Percentiles rank a stretch among this genome's conserved stretches.
These are phyloP conservation scores for Dioscorea zingiberensis DNA, from an alignment of 106 monocot species.

Conservation along the genomic window DNA sequence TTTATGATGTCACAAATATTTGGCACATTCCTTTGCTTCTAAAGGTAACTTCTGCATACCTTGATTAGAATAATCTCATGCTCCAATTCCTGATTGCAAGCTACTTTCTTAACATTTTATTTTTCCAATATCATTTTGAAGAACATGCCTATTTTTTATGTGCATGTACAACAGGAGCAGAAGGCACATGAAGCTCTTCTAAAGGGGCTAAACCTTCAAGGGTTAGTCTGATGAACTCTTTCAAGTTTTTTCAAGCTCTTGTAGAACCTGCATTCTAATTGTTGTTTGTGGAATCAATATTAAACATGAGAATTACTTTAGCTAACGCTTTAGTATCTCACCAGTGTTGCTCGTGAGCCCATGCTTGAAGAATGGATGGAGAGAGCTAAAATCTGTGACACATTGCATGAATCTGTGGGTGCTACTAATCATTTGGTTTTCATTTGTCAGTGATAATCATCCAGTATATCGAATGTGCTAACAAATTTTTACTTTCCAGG, in stretches of 20 bases:
- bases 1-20: slow-evolving; percentile 77
- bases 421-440: neutral
- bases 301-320: neutral
- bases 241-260: neutral
- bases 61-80: no score
- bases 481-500: slow-evolving; percentile 32
- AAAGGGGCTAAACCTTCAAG: slow-evolving; percentile 32
- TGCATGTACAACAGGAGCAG: slow-evolving; percentile 26
- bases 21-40: slow-evolving; percentile 71
- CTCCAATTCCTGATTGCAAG: no score
- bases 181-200: slow-evolving; percentile 49
- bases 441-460: neutral
- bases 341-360: slow-evolving; percentile 29
- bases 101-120: neutral
- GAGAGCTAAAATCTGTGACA: slow-evolving; percentile 49
- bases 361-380: slow-evolving; percentile 50
- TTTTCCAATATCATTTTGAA: neutral
- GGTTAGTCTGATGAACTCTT: slow-evolving; percentile 17
- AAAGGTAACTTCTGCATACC: slow-evolving; percentile 16
- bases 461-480: neutral
- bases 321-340: neutral
- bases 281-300: neutral
- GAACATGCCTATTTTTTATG: no score
- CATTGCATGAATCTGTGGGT: slow-evolving; percentile 43
- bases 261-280: neutral